Percentiles rank a stretch among this genome's conserved stretches.
Conservation (phyloP, 805 yeast species). For the Candida boleticola region DNA sequence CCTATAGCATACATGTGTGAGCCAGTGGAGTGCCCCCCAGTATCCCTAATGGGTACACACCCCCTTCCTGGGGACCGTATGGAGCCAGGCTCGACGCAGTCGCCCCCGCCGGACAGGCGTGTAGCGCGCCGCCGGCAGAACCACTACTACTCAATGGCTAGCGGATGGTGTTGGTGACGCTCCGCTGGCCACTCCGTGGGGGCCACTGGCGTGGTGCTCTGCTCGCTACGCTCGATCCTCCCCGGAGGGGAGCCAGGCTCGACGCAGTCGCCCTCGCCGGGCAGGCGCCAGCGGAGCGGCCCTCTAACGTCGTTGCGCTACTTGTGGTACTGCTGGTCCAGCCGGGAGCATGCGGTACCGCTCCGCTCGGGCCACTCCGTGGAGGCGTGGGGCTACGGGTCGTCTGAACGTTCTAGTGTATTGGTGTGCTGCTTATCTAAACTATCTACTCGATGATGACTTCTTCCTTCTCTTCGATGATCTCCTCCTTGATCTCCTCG, state of each 20-base stretch:
- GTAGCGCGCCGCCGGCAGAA: too few species aligned
- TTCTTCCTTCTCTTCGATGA: slow-evolving; percentile 71
- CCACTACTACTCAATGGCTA: not conserved
- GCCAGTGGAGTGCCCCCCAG: too few species aligned
- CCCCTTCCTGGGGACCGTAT: too few species aligned
- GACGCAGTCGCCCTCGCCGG: not conserved
- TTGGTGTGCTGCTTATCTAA: too few species aligned
- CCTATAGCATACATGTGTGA: too few species aligned
- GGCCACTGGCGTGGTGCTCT: not conserved
- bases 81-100: too few species aligned
- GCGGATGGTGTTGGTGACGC: not conserved
- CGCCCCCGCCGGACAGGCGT: too few species aligned
- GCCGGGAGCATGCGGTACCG: not conserved
- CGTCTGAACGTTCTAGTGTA: not conserved
- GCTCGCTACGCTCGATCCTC: too few species aligned
- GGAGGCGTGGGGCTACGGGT: not conserved
- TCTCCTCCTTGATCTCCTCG: slow-evolving; percentile 77
- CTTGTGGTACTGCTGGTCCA: not conserved
- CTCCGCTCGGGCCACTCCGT: not conserved
- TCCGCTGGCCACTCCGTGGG: not conserved
- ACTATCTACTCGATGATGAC: slow-evolving; percentile 50
- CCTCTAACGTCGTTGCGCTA: too few species aligned
- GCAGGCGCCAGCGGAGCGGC: not conserved
- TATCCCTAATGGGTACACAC: too few species aligned
- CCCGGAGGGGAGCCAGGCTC: not conserved